phyloP scores from a whole-genome alignment of 176 grass and related monocot genomes.

The Alopecurus myosuroides region DNA sequence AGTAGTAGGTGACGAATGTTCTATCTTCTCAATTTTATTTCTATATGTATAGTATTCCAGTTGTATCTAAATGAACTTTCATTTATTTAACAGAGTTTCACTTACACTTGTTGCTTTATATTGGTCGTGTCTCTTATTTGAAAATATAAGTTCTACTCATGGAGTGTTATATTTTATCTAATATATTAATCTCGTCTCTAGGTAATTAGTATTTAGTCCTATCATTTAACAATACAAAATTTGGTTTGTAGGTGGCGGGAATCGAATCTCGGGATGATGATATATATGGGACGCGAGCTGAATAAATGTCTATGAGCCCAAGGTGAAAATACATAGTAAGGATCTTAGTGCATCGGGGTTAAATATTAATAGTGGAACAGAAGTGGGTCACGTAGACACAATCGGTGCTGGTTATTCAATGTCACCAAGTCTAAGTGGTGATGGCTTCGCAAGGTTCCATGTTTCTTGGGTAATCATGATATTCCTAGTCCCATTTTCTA shows the following conservation, averaged over 20 bases:
- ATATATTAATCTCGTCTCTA: background rate
- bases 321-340: background rate
- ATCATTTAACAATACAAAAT: background rate
- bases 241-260: background rate
- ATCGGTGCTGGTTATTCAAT: background rate
- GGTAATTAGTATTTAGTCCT: background rate
- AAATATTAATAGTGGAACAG: background rate
- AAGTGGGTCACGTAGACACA: background rate
- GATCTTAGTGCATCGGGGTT: background rate
- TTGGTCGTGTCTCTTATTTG: background rate
- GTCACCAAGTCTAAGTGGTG: background rate
- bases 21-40: background rate
- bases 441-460: conserved; percentile 10
- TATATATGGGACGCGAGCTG: background rate
- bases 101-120: background rate
- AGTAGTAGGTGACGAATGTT: background rate
- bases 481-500: background rate
- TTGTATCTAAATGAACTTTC: background rate
- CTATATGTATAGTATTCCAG: background rate
- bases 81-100: background rate
- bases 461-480: conserved; percentile 12
- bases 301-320: background rate
- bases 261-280: background rate
- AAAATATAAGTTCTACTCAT: background rate
- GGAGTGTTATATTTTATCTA: background rate